Conservation (phyloP, 2,329 filamentous ascomycete species). For the Aspergillaceae sp. region DNA sequence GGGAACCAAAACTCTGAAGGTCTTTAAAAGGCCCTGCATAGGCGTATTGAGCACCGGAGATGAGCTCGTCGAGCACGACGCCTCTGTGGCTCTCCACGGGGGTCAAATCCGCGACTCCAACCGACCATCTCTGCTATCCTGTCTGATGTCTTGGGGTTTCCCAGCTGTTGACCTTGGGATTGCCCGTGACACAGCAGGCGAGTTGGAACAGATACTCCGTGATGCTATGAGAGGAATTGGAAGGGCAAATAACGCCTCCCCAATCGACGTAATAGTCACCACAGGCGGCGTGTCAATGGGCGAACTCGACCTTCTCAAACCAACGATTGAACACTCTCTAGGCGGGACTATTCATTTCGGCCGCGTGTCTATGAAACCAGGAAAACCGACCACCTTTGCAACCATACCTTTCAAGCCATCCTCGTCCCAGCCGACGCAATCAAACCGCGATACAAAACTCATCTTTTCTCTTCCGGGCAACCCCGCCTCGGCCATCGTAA, state of each 20-base stretch:
- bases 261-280: slow-evolving; percentile 72
- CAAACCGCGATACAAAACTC: slow-evolving; percentile 54
- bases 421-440: slow-evolving; percentile 36
- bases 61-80: slow-evolving; percentile 72
- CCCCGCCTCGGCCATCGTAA: slow-evolving; percentile 85
- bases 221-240: slow-evolving; percentile 54
- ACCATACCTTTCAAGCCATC: slow-evolving; percentile 60
- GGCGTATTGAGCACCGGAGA: slow-evolving; percentile 91
- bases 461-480: slow-evolving; percentile 92
- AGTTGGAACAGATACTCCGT: slow-evolving; percentile 69
- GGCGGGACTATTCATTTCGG: slow-evolving; percentile 95
- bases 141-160: slow-evolving; percentile 65
- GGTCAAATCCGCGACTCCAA: slow-evolving; percentile 95
- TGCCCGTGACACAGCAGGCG: slow-evolving; percentile 49
- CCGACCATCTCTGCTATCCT: slow-evolving; percentile 74
- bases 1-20: slow-evolving; percentile 60
- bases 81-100: slow-evolving; percentile 52
- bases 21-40: slow-evolving; percentile 69
- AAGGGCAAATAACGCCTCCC: slow-evolving; percentile 29
- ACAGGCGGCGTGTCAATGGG: slow-evolving; percentile 97
- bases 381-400: slow-evolving; percentile 95
- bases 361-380: slow-evolving; percentile 93
- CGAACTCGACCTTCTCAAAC: slow-evolving; percentile 91
- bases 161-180: slow-evolving; percentile 79
- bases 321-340: slow-evolving; percentile 81